Percentiles rank a stretch among this genome's conserved stretches.
phyloP scores from a whole-genome alignment of 2,329 filamentous ascomycete species.

The Ceratocystiopsis minuta region DNA sequence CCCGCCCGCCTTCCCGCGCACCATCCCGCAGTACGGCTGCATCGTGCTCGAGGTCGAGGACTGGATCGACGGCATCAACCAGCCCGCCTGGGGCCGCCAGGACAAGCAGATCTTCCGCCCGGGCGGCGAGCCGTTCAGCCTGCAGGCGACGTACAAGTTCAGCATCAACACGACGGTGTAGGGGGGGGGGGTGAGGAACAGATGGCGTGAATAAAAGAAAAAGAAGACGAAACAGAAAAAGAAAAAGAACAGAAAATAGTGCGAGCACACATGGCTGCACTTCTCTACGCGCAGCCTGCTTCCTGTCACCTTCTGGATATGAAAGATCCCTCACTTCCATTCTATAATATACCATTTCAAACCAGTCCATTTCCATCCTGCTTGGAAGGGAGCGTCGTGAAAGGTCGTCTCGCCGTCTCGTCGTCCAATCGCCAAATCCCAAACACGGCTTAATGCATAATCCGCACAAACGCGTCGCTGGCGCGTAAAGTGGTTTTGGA shows the following conservation, averaged over 20 bases:
- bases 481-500: too few species aligned
- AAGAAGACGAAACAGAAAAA: not conserved
- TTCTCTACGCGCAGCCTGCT: too few species aligned
- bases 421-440: too few species aligned
- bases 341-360: too few species aligned
- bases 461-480: too few species aligned
- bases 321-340: too few species aligned
- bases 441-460: too few species aligned
- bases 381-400: too few species aligned
- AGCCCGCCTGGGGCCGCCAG: slow-evolving; percentile 66
- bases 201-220: not conserved
- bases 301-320: too few species aligned
- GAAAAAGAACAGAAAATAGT: not conserved
- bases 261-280: too few species aligned
- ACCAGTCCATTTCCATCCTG: too few species aligned
- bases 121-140: slow-evolving; percentile 40
- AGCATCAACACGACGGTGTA: slow-evolving; percentile 23
- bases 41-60: slow-evolving; percentile 84
- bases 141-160: slow-evolving; percentile 44
- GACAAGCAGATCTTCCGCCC: slow-evolving; percentile 42
- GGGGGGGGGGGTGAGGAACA: not conserved
- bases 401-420: too few species aligned
- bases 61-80: slow-evolving; percentile 86
- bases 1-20: slow-evolving; percentile 32
- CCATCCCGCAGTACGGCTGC: slow-evolving; percentile 62